Evolutionary conservation across 2,329 filamentous ascomycete species (phyloP).

Genomic region (Plectosphaerella plurivora): DNA sequence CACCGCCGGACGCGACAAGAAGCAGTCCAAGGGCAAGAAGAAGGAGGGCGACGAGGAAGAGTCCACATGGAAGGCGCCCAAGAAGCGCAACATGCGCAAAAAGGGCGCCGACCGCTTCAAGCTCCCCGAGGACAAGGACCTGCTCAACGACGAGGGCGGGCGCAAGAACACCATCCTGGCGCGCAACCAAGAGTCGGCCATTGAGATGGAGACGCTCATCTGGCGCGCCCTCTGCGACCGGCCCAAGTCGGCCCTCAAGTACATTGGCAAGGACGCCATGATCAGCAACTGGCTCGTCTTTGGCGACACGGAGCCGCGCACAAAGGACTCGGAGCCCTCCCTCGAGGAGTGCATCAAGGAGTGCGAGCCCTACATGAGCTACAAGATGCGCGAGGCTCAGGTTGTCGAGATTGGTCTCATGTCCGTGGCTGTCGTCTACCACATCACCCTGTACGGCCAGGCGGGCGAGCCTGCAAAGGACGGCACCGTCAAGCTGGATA

Average conservation of each 20-base stretch:
- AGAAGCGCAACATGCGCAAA: neutral
- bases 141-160: neutral
- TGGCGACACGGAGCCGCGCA: constrained; percentile 16
- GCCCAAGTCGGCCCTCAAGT: constrained; percentile 27
- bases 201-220: constrained; percentile 31
- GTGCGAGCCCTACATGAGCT: constrained; percentile 21
- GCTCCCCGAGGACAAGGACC: constrained; percentile 4
- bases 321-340: constrained; percentile 19
- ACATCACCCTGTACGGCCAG: constrained; percentile 21
- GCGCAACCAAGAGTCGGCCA: constrained; percentile 30
- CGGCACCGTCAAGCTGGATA: constrained; percentile 17
- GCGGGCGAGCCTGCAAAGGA: constrained; percentile 8
- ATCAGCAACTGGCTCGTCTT: constrained; percentile 29
- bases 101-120: constrained; percentile 2
- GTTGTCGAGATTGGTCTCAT: constrained; percentile 33
- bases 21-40: constrained; percentile 1
- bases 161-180: constrained; percentile 26
- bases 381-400: constrained; percentile 24
- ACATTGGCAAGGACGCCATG: constrained; percentile 31
- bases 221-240: constrained; percentile 32
- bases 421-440: constrained; percentile 28
- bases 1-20: neutral
- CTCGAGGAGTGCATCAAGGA: constrained; percentile 23
- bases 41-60: constrained; percentile 8
- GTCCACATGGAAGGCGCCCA: neutral